Conservation (phyloP, 2,329 filamentous ascomycete species). For the Acrocalymma vagum region DNA sequence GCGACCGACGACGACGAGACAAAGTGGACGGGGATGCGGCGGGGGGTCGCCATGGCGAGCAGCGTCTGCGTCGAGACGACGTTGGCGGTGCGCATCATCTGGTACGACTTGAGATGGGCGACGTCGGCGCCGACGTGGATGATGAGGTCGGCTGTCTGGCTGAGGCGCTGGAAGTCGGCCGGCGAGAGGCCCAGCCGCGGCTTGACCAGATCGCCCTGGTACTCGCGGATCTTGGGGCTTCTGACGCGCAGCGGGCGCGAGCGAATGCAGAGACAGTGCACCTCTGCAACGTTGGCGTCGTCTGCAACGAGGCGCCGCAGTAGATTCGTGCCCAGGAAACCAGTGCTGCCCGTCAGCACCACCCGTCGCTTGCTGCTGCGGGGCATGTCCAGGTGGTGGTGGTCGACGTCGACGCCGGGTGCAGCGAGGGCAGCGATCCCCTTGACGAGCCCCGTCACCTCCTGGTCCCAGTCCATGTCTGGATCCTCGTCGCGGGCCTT, state of each 20-base stretch:
- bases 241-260: neutral
- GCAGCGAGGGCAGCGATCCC: too few species aligned
- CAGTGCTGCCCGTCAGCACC: conserved; percentile 21
- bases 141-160: conserved; percentile 2
- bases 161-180: neutral
- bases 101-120: conserved; percentile 31
- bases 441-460: conserved; percentile 7
- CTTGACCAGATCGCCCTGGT: conserved; percentile 14
- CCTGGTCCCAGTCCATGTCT: conserved; percentile 11
- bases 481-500: conserved; percentile 5
- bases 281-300: conserved; percentile 5
- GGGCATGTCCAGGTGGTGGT: too few species aligned
- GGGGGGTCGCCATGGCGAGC: conserved; percentile 7
- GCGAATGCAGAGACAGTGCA: conserved; percentile 20
- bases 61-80: conserved; percentile 10
- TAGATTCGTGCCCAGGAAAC: conserved; percentile 20
- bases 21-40: conserved; percentile 20
- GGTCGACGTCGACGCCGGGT: too few species aligned
- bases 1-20: conserved; percentile 17
- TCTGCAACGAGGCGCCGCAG: conserved; percentile 16
- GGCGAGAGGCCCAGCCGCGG: conserved; percentile 14
- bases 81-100: conserved; percentile 15
- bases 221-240: conserved; percentile 3
- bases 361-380: conserved; percentile 4
- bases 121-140: conserved; percentile 31